A percentile compares a stretch with the other conserved stretches of the same genome.
These are phyloP conservation scores for Oryza meridionalis DNA, from an alignment of 176 grass and related monocot species.

Conservation along the genomic window DNA sequence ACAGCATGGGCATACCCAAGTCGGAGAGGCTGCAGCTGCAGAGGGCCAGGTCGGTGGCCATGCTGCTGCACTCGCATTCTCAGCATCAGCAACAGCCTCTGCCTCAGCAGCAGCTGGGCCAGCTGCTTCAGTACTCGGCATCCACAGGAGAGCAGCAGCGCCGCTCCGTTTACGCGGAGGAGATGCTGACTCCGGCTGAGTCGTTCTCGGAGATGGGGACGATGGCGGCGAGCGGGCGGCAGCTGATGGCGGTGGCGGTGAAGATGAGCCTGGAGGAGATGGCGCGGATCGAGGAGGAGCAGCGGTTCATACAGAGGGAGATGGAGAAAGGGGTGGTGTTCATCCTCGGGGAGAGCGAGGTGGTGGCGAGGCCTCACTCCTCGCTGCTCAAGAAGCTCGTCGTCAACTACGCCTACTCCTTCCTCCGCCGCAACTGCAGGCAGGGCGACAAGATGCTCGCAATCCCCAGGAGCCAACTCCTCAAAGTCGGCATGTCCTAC, in stretches of 20 bases:
- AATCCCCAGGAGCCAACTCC: conserved; percentile 63
- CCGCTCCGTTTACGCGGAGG: conserved; percentile 36
- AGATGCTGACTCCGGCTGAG: conserved; percentile 56
- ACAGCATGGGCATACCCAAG: conserved; percentile 27
- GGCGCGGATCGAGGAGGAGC: conserved; percentile 48
- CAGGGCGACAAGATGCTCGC: conserved; percentile 62
- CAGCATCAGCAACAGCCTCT: too few species aligned
- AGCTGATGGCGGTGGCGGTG: conserved; percentile 23
- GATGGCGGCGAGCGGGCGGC: conserved; percentile 36
- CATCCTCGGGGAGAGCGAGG: conserved; percentile 71
- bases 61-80: too few species aligned
- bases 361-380: conserved; percentile 56
- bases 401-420: conserved; percentile 69
- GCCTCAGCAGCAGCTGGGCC: too few species aligned
- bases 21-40: conserved; percentile 33
- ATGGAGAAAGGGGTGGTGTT: conserved; percentile 80
- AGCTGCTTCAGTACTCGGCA: conserved; percentile 5
- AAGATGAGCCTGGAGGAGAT: conserved; percentile 58
- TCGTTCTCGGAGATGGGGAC: conserved; percentile 58
- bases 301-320: conserved; percentile 55
- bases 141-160: background rate
- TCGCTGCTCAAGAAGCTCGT: conserved; percentile 61
- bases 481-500: conserved; percentile 85
- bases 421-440: conserved; percentile 67
- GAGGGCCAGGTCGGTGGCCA: conserved; percentile 12